Conservation (phyloP, 768 basidiomycete species). For the Clitopilus passeckerianus region DNA sequence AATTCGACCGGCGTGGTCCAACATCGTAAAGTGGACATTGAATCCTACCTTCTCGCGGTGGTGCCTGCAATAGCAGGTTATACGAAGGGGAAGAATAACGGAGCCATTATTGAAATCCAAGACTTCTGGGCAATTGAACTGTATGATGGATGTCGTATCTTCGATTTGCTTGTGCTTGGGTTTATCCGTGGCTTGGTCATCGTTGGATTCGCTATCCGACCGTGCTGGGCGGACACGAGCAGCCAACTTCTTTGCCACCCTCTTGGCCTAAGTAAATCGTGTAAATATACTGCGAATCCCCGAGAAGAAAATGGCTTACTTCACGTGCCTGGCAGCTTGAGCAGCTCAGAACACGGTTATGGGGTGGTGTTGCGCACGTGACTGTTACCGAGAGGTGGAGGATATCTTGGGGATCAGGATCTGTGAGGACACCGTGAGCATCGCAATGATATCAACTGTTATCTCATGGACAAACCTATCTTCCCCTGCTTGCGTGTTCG, state of each 20-base stretch:
- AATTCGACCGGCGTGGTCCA: constrained; percentile 71
- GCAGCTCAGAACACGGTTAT: constrained; percentile 74
- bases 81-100: constrained; percentile 84
- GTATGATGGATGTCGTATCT: constrained; percentile 81
- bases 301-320: constrained; percentile 32
- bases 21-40: constrained; percentile 82
- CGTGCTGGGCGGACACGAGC: constrained; percentile 75
- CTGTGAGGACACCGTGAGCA: constrained; percentile 26
- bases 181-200: constrained; percentile 35
- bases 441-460: constrained; percentile 14
- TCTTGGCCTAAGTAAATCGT: constrained; percentile 61
- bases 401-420: constrained; percentile 63
- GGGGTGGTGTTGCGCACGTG: constrained; percentile 76
- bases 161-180: constrained; percentile 48
- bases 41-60: constrained; percentile 97
- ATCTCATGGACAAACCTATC: constrained; percentile 47
- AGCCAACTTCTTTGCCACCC: constrained; percentile 84
- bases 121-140: constrained; percentile 91
- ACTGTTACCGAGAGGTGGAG: constrained; percentile 71
- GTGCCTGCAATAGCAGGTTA: constrained; percentile 98
- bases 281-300: constrained; percentile 1
- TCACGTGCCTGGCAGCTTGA: constrained; percentile 87
- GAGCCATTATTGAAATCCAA: constrained; percentile 88
- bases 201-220: constrained; percentile 67
- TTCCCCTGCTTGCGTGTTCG: constrained; percentile 81